Conservation (phyloP, 2,329 filamentous ascomycete genomes). For the Exophiala viscosa region DNA sequence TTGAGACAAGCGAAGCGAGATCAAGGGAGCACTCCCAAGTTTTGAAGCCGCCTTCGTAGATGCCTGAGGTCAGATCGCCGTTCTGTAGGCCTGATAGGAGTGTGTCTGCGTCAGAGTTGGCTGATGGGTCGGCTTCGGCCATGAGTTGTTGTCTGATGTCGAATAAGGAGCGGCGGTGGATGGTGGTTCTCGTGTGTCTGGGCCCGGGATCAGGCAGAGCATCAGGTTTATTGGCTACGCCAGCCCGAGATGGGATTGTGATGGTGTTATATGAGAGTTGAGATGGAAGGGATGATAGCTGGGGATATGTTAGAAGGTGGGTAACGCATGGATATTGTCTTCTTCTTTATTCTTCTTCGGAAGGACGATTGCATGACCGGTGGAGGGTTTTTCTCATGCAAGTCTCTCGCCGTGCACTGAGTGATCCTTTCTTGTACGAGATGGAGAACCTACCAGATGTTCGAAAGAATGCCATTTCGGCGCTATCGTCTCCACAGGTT, state of each 20-base stretch:
- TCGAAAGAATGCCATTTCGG: conserved; percentile 44
- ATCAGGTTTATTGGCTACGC: conserved; percentile 16
- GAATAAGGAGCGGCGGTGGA: conserved; percentile 55
- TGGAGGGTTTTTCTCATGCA: too few species aligned
- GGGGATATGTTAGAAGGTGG: conserved; percentile 5
- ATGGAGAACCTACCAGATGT: conserved; percentile 46
- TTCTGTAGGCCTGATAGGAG: conserved; percentile 49
- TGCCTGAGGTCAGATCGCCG: conserved; percentile 51
- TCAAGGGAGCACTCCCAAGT: conserved; percentile 65
- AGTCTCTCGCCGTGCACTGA: not conserved
- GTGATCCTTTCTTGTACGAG: too few species aligned
- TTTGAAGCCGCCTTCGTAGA: conserved; percentile 67
- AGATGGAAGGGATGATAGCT: conserved; percentile 41
- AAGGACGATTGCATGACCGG: too few species aligned
- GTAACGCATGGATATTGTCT: not conserved
- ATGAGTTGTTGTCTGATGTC: conserved; percentile 63
- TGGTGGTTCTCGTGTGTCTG: not conserved
- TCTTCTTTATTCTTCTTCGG: not conserved
- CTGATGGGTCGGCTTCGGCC: conserved; percentile 50
- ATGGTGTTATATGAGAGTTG: conserved; percentile 58
- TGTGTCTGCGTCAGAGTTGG: conserved; percentile 31
- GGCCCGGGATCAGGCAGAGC: conserved; percentile 10
- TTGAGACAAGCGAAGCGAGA: conserved; percentile 40
- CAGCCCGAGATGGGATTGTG: conserved; percentile 34
- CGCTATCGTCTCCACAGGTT: conserved; percentile 28